Evolutionary conservation across 495 filamentous ascomycete species (phyloP), one percentile per base, ranked within the genome.

Genomic region (Talaromyces wortmannii): DNA sequence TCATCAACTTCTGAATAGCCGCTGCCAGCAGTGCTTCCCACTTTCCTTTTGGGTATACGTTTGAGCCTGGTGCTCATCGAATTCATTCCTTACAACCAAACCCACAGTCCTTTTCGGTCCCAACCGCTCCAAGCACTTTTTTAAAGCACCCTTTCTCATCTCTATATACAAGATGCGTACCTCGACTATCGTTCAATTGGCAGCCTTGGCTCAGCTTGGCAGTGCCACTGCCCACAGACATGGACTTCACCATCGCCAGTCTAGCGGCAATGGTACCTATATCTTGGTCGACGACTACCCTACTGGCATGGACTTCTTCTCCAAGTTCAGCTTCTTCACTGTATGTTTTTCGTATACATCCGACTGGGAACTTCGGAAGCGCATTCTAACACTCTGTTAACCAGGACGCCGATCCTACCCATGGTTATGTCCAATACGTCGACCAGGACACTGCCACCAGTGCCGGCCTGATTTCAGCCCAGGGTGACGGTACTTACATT

Each of bases 371-470:
- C 23, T 23, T 23, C 23, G 23, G 23, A 23, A 23, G 49, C 67
- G 65, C 15, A 46, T 56, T 57, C 57, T 50, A n/a, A 49, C 52
- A 15, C 18, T 30, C 15, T 7, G 42, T 7, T 12, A 31, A 23
- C 23, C 48, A 74, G 71, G 57, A 50, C 8, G 6, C 66, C 0
- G 87, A 92, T 57, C 88, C 87, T 6, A 91, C 87, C 6, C 64
- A 83, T 56, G 88, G 87, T 16, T 87, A 78, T 61, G 88, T 91
- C 56, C 63, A 78, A 53, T 91, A 84, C 61, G 73, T 80, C 40
- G 67, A 78, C 55, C 73, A 70, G 10, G 45, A 52, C 6, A 76
- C 72, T 2, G 88, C 88, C 46, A 73, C 74, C 45, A 53, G 57
- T 12, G 63, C 67, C 30, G 76, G 74, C 6, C 73, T 90, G 4